Evolutionary conservation across 2,329 filamentous ascomycete species (phyloP).

Genomic region (Beauveria australis): DNA sequence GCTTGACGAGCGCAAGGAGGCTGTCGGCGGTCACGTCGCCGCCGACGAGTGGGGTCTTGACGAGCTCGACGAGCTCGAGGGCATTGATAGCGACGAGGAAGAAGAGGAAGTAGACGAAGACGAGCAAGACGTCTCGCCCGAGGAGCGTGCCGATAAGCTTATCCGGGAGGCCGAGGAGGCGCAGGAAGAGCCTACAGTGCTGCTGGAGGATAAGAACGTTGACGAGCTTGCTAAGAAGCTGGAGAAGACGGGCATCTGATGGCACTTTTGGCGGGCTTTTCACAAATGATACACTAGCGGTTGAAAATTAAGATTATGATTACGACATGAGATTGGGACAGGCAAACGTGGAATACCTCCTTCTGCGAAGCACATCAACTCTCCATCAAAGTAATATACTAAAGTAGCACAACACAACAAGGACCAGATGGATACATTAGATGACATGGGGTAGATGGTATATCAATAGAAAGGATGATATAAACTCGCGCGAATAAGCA

Average conservation of each 20-base stretch:
- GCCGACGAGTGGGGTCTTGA: slow-evolving; percentile 80
- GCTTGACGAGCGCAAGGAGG: slow-evolving; percentile 71
- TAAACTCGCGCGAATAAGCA: background rate
- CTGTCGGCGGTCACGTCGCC: slow-evolving; percentile 54
- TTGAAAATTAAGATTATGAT: slow-evolving; percentile 14
- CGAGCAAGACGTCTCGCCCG: slow-evolving; percentile 53
- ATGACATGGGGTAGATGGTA: too few relatives aligned
- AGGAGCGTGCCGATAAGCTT: slow-evolving; percentile 61
- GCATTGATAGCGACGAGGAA: slow-evolving; percentile 61
- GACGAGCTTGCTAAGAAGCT: slow-evolving; percentile 71
- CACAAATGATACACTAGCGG: slow-evolving; percentile 21
- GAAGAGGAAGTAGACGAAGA: slow-evolving; percentile 60
- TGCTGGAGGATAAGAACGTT: slow-evolving; percentile 66
- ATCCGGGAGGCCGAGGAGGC: slow-evolving; percentile 62
- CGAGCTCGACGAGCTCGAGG: slow-evolving; percentile 77
- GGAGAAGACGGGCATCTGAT: slow-evolving; percentile 57
- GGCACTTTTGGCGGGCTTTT: background rate
- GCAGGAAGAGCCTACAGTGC: slow-evolving; percentile 64
- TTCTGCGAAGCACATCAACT: background rate
- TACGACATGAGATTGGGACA: background rate
- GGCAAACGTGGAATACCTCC: background rate
- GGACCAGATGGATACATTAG: too few relatives aligned
- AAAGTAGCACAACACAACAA: too few relatives aligned
- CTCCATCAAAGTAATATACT: too few relatives aligned
- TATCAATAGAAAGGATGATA: background rate